phyloP scores from a whole-genome alignment of 164 flowering plant genomes.

The Stephania japonica region DNA sequence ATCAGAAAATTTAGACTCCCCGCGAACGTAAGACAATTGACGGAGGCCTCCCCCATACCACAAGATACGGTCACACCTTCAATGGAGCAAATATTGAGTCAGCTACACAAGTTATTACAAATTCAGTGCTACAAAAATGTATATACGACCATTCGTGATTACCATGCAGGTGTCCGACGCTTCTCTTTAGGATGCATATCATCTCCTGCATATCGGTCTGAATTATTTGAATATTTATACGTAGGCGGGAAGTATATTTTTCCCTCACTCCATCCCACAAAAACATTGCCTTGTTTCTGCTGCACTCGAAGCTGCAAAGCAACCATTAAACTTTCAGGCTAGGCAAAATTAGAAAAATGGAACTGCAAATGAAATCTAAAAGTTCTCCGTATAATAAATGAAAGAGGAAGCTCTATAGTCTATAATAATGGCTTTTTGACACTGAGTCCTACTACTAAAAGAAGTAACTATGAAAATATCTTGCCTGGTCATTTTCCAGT shows the following conservation, averaged over 20 bases:
- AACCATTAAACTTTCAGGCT: constrained; percentile 16
- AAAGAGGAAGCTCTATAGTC: not conserved
- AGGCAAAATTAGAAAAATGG: not conserved
- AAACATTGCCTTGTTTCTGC: constrained; percentile 68
- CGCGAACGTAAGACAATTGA: constrained; percentile 68
- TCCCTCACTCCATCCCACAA: constrained; percentile 82
- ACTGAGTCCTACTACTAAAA: not conserved
- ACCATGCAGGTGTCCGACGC: constrained; percentile 95
- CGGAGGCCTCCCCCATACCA: constrained; percentile 74
- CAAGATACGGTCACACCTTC: constrained; percentile 73
- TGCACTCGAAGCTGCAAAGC: constrained; percentile 60
- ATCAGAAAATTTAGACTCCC: constrained; percentile 70
- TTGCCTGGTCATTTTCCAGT: constrained; percentile 79
- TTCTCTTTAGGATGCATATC: constrained; percentile 75
- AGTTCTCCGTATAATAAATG: not conserved
- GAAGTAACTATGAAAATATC: constrained; percentile 5
- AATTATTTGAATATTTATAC: constrained; percentile 85
- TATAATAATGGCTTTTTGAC: not conserved
- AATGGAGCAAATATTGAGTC: constrained; percentile 2
- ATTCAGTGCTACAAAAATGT: not conserved
- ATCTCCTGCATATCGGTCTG: constrained; percentile 91
- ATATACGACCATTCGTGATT: constrained; percentile 7
- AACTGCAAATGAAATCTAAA: not conserved
- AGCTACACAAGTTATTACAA: not conserved
- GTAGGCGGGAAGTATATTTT: constrained; percentile 91